A percentile compares a stretch with the other conserved stretches of the same genome.
These are phyloP conservation scores for Fusarium sp. DNA, from an alignment of 2,329 filamentous ascomycete genomes.

Conservation along the genomic window DNA sequence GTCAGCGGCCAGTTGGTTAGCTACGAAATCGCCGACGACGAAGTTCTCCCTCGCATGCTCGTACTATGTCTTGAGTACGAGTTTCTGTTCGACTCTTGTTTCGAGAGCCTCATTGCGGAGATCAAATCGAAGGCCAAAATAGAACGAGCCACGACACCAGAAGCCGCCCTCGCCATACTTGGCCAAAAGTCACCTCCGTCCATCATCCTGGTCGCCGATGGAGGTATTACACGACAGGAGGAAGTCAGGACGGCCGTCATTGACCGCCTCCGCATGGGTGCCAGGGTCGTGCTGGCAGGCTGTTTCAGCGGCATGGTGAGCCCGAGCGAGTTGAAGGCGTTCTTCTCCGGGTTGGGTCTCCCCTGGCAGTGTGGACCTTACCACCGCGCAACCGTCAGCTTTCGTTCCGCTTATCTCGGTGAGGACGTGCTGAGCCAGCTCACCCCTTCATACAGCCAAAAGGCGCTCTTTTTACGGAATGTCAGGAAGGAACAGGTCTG, in stretches of 20 bases:
- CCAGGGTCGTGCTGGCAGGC: slow-evolving; percentile 11
- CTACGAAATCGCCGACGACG: too few species aligned
- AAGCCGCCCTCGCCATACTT: slow-evolving; percentile 5
- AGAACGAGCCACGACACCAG: not conserved
- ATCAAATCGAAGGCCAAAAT: slow-evolving; percentile 9
- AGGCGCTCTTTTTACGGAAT: not conserved
- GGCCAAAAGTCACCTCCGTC: not conserved
- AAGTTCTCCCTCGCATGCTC: not conserved
- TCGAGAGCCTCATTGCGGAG: not conserved
- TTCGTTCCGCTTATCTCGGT: not conserved
- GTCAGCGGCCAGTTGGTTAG: not conserved
- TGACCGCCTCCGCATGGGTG: slow-evolving; percentile 6
- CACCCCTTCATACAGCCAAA: slow-evolving; percentile 1
- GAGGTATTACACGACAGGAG: not conserved
- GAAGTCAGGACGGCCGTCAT: slow-evolving; percentile 10
- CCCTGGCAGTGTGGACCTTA: slow-evolving; percentile 19
- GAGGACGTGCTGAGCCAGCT: not conserved
- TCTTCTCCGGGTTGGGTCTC: slow-evolving; percentile 20
- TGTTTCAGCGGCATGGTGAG: slow-evolving; percentile 1
- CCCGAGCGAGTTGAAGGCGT: slow-evolving; percentile 4
- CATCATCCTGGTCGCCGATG: slow-evolving; percentile 12
- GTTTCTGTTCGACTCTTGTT: not conserved
- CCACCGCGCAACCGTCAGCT: not conserved
- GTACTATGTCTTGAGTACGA: slow-evolving; percentile 3
- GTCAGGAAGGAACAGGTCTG: not conserved